Evolutionary conservation across 148 eudicot species (phyloP), one percentile per base, ranked within the genome.

Genomic region (Spergularia bocconei): DNA sequence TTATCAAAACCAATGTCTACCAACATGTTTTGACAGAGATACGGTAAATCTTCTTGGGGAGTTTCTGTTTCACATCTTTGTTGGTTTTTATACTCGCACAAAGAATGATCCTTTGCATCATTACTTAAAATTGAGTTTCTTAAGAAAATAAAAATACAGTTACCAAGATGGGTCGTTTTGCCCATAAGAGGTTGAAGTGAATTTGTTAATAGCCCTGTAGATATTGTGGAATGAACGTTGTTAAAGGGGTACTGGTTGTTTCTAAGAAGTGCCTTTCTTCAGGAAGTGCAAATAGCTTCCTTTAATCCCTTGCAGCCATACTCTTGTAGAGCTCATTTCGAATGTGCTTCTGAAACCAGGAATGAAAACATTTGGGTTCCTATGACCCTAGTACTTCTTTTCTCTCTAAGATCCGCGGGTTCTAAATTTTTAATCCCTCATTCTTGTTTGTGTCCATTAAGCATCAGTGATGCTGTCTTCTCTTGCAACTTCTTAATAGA

Each of bases 11-110:
- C 78, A 88, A 25, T 84, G 90, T 76, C 70, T 67, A 7, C 77
- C 77, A 11, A 70, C 82, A 57, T 87, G 87, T 85, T 83, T 82
- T 57, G 90, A 81, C 58, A 60, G 92, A 14, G 76, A 83, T 76
- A 63, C 80, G 82, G 98, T 94, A 90, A 55, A 38, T 19, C 36
- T 29, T 15, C 48, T 65, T 74, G 61, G 13, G 12, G 11, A 2
- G 63, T 33, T 76, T 66, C 69, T 1, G 63, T 33, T 76, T 66
- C 69, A 66, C 36, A 44, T 66, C 23, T 63, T 29, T 36, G 7
- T 15, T 16, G 67, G 14, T 63, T 63, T 33, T 11, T 33, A 13
- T 11, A 4, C 33, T 9, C 17, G 17, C 25, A 19, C 44, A 41
- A 17, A 16, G 1, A 23, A 10, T 41, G 53, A 19, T 66, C 16